Percentiles rank a stretch among this genome's conserved stretches.
Conservation (phyloP, 352 stramenopile genomes). For the Pythium pyrilobum region DNA sequence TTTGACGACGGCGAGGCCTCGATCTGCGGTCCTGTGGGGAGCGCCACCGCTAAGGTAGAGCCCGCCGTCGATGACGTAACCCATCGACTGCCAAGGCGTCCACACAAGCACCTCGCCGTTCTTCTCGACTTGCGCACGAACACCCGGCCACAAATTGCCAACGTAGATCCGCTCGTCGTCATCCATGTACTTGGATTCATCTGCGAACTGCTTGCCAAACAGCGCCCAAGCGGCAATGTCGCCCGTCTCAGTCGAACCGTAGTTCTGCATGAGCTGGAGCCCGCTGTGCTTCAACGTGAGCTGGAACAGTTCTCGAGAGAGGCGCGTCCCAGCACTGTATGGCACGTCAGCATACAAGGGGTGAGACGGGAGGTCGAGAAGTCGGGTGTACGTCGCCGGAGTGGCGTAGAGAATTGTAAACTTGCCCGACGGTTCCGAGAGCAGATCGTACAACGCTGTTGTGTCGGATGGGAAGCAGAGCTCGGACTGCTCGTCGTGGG, state of each 20-base stretch:
- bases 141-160: slow-evolving; percentile 64
- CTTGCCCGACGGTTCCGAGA: slow-evolving; percentile 29
- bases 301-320: slow-evolving; percentile 51
- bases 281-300: slow-evolving; percentile 50
- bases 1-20: slow-evolving; percentile 24
- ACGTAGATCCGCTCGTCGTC: slow-evolving; percentile 44
- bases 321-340: slow-evolving; percentile 63
- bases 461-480: slow-evolving; percentile 62
- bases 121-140: slow-evolving; percentile 37
- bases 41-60: slow-evolving; percentile 38
- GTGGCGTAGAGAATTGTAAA: slow-evolving; percentile 71
- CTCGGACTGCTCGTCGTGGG: slow-evolving; percentile 53
- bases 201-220: slow-evolving; percentile 33
- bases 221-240: slow-evolving; percentile 71
- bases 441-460: slow-evolving; percentile 41
- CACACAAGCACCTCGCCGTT: slow-evolving; percentile 63
- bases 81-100: slow-evolving; percentile 76
- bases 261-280: slow-evolving; percentile 81
- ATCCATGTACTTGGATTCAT: slow-evolving; percentile 36
- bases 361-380: slow-evolving; percentile 43
- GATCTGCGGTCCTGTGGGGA: slow-evolving; percentile 54
- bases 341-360: slow-evolving; percentile 58
- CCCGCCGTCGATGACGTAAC: slow-evolving; percentile 54
- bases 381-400: slow-evolving; percentile 69
- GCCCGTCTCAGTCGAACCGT: slow-evolving; percentile 80